Percentiles rank a stretch among this genome's conserved stretches.
phyloP scores from a whole-genome alignment of 192 early-diverging fungal species.

The Umbelopsis sp. region DNA sequence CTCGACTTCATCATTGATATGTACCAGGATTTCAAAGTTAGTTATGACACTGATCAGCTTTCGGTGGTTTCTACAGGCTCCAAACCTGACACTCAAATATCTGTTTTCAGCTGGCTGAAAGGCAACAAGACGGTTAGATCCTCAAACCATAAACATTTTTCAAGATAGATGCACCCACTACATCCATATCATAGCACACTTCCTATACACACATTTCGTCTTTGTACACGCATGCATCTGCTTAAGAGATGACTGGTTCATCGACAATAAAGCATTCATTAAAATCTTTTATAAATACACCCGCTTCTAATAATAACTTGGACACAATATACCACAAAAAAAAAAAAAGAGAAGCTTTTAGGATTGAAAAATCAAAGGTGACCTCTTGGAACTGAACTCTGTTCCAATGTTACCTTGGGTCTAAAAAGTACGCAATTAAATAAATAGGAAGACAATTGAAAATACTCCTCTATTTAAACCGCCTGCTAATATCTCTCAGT shows the following conservation, averaged over 20 bases:
- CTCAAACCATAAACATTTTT: not conserved
- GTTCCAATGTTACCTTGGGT: too few relatives aligned
- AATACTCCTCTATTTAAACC: not conserved
- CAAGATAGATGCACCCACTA: not conserved
- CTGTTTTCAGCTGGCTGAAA: conserved; percentile 13
- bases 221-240: not conserved
- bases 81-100: not conserved
- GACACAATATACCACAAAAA: too few relatives aligned
- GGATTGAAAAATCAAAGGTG: too few relatives aligned
- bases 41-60: not conserved
- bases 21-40: not conserved
- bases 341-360: too few relatives aligned
- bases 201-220: not conserved
- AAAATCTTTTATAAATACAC: not conserved
- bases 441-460: too few relatives aligned
- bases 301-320: not conserved
- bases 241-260: not conserved
- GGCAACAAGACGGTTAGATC: not conserved
- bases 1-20: conserved; percentile 1
- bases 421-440: too few relatives aligned
- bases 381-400: too few relatives aligned
- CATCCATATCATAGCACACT: not conserved
- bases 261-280: not conserved
- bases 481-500: not conserved
- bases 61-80: not conserved